A percentile compares a stretch with the other conserved stretches of the same genome.
Evolutionary conservation across 768 basidiomycete species (phyloP).

Genomic region (Sporobolomyces pararoseus): DNA sequence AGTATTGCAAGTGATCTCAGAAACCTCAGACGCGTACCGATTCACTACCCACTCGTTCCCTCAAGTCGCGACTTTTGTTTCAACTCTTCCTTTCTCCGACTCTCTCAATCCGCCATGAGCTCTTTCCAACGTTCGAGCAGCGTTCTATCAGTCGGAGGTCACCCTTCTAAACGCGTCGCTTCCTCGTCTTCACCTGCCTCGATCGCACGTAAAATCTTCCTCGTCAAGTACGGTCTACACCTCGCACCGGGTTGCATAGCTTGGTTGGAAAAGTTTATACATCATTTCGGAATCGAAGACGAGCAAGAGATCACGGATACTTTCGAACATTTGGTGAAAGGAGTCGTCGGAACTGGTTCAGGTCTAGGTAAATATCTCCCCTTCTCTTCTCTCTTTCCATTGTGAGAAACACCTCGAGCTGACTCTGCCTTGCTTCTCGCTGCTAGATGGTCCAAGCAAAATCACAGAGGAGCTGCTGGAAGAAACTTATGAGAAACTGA

Average conservation of each 20-base stretch:
- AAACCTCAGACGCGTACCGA: no score
- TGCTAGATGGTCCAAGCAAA: slow-evolving; percentile 37
- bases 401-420: no score
- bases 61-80: not conserved
- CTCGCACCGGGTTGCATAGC: slow-evolving; percentile 36
- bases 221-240: slow-evolving; percentile 35
- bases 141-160: not conserved
- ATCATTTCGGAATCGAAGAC: slow-evolving; percentile 20
- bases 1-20: no score
- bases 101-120: not conserved
- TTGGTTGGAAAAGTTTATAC: slow-evolving; percentile 26
- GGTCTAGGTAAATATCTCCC: slow-evolving; percentile 28
- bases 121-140: slow-evolving; percentile 19
- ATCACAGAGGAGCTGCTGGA: slow-evolving; percentile 39
- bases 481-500: slow-evolving; percentile 41
- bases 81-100: not conserved
- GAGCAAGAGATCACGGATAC: slow-evolving; percentile 20
- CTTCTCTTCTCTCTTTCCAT: not conserved
- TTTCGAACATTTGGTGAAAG: slow-evolving; percentile 36
- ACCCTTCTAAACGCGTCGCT: slow-evolving; percentile 26
- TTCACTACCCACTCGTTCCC: no score
- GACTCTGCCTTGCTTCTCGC: no score
- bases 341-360: slow-evolving; percentile 22
- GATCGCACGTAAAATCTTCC: slow-evolving; percentile 35
- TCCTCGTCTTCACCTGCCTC: not conserved